A percentile compares a stretch with the other conserved stretches of the same genome.
phyloP scores from a whole-genome alignment of 352 stramenopile genomes.

The Globisporangium spiculum region DNA sequence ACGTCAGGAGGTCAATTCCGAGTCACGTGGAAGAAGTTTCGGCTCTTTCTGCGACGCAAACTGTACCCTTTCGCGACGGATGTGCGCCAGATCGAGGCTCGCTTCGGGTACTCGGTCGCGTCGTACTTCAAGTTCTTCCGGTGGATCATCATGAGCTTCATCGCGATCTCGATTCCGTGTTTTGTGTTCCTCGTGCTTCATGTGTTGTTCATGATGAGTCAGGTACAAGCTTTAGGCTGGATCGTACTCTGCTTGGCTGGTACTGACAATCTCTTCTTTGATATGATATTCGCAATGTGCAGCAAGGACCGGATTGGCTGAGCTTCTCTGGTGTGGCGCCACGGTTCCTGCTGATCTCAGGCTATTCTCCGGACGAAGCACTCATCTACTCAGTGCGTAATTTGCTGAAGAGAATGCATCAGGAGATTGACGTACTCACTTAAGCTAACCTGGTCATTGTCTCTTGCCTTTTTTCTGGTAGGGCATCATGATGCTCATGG shows the following conservation, averaged over 20 bases:
- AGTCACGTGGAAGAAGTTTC: slow-evolving; percentile 30
- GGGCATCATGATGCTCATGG: slow-evolving; percentile 37
- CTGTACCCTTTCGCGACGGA: slow-evolving; percentile 61
- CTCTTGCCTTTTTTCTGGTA: background rate
- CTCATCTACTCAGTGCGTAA: slow-evolving; percentile 47
- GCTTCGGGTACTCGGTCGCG: slow-evolving; percentile 73
- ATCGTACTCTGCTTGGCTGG: background rate
- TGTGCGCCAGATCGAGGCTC: slow-evolving; percentile 74
- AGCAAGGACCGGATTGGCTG: slow-evolving; percentile 5
- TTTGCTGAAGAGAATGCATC: background rate
- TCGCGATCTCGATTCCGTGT: slow-evolving; percentile 45
- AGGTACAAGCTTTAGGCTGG: slow-evolving; percentile 18
- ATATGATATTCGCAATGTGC: background rate
- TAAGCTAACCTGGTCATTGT: background rate
- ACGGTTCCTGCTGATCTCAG: slow-evolving; percentile 54
- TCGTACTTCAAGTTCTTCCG: slow-evolving; percentile 80
- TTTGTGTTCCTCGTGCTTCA: slow-evolving; percentile 57
- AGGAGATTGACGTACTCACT: background rate
- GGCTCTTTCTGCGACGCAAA: slow-evolving; percentile 24
- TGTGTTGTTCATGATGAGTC: slow-evolving; percentile 28
- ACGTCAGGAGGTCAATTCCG: background rate
- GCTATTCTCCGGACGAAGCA: slow-evolving; percentile 50
- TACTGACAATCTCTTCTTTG: background rate
- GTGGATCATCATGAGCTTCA: slow-evolving; percentile 79
- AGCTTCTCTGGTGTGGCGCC: slow-evolving; percentile 46